phyloP scores from a whole-genome alignment of 192 early-diverging fungal species.

The Entomortierella chlamydospora region DNA sequence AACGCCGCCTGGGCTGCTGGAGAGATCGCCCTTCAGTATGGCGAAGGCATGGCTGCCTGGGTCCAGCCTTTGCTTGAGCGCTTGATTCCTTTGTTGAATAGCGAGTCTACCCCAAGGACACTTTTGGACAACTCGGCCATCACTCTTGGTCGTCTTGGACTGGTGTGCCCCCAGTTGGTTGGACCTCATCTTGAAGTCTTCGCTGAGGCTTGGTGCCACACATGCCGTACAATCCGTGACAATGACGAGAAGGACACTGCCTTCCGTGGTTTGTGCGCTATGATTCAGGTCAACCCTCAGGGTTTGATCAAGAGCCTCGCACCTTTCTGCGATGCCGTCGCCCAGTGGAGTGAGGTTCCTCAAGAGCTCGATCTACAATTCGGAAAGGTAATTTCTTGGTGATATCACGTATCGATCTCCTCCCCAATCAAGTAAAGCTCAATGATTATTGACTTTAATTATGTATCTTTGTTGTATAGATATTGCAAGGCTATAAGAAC shows the following conservation, averaged over 20 bases:
- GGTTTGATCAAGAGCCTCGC: slow-evolving; percentile 77
- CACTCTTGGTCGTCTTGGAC: slow-evolving; percentile 96
- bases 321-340: slow-evolving; percentile 85
- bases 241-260: slow-evolving; percentile 97
- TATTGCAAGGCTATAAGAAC: slow-evolving; percentile 73
- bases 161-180: slow-evolving; percentile 83
- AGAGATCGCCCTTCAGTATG: slow-evolving; percentile 92
- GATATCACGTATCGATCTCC: too few relatives aligned
- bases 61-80: slow-evolving; percentile 83
- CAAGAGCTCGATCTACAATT: slow-evolving; percentile 71
- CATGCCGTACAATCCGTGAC: slow-evolving; percentile 86
- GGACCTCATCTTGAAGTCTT: slow-evolving; percentile 90
- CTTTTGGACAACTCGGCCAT: slow-evolving; percentile 96
- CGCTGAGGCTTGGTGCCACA: slow-evolving; percentile 85
- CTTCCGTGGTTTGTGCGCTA: slow-evolving; percentile 94
- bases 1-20: slow-evolving; percentile 99
- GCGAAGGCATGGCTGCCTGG: slow-evolving; percentile 84
- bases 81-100: slow-evolving; percentile 86
- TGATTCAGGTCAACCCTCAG: slow-evolving; percentile 92
- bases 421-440: too few relatives aligned
- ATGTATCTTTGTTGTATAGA: slow-evolving; percentile 59
- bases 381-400: slow-evolving; percentile 62
- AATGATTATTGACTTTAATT: too few relatives aligned
- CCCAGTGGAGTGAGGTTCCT: slow-evolving; percentile 79
- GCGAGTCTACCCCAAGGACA: slow-evolving; percentile 73